phyloP scores from a whole-genome alignment of 2,329 filamentous ascomycete species.

The Emergomyces pasteurianus region DNA sequence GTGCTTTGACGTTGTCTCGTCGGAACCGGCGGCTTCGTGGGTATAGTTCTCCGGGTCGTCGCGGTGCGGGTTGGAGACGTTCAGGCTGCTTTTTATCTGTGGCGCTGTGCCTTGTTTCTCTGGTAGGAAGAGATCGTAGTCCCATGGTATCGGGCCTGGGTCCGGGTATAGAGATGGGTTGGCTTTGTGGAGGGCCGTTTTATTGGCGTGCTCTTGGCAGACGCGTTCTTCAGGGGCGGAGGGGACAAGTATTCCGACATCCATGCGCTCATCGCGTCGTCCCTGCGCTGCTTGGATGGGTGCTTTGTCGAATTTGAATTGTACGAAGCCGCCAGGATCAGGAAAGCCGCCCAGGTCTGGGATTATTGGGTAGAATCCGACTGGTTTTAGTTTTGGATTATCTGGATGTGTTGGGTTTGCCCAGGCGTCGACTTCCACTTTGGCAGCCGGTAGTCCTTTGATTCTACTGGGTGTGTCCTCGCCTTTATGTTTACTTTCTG shows the following conservation, averaged over 20 bases:
- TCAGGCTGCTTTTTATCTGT: constrained; percentile 45
- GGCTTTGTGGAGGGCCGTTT: constrained; percentile 35
- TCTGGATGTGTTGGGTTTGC: constrained; percentile 47
- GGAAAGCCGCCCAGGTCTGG: constrained; percentile 51
- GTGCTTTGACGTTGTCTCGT: constrained; percentile 31
- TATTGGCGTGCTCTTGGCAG: constrained; percentile 37
- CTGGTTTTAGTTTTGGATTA: constrained; percentile 44
- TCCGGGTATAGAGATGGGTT: constrained; percentile 40
- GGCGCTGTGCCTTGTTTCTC: constrained; percentile 35
- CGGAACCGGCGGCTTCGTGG: constrained; percentile 21
- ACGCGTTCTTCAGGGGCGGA: constrained; percentile 37
- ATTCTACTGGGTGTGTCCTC: constrained; percentile 42
- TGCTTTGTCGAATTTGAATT: constrained; percentile 51
- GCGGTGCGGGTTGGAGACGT: constrained; percentile 40
- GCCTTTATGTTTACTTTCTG: constrained; percentile 46
- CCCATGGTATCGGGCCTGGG: constrained; percentile 42
- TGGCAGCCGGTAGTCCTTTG: constrained; percentile 41
- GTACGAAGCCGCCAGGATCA: constrained; percentile 46
- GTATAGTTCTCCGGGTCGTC: constrained; percentile 42
- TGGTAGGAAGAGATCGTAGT: constrained; percentile 50
- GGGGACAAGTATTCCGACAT: constrained; percentile 46
- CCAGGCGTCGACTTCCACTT: constrained; percentile 48
- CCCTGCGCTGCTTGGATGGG: constrained; percentile 38
- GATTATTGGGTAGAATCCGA: constrained; percentile 49
- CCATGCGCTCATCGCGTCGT: constrained; percentile 47